phyloP scores from a whole-genome alignment of 2,329 filamentous ascomycete species.

The Ascochyta clinopodiicola region DNA sequence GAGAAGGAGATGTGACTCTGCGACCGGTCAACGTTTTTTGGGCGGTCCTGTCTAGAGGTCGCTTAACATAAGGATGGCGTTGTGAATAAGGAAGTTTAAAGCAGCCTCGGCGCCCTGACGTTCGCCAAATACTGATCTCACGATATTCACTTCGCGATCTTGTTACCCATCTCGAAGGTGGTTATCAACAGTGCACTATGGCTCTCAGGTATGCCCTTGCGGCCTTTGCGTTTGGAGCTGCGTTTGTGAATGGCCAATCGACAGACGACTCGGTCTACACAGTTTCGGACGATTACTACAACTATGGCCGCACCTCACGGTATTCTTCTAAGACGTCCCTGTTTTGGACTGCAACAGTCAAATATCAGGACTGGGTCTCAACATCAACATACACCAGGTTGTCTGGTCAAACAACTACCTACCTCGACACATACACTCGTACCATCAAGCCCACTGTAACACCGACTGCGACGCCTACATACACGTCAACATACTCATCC shows the following conservation, averaged over 20 bases:
- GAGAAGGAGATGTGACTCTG: conserved; percentile 26
- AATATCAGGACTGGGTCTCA: conserved; percentile 25
- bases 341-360: conserved; percentile 37
- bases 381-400: conserved; percentile 22
- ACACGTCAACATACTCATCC: conserved; percentile 16
- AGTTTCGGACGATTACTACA: conserved; percentile 9
- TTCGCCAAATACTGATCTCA: conserved; percentile 14
- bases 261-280: conserved; percentile 11
- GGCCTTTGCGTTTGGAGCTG: conserved; percentile 22
- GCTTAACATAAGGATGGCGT: conserved; percentile 10
- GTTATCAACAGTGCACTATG: conserved; percentile 17
- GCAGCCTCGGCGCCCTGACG: conserved; percentile 24
- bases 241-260: conserved; percentile 13
- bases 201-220: conserved; percentile 19
- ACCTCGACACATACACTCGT: conserved; percentile 19
- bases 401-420: conserved; percentile 7
- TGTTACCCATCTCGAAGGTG: conserved; percentile 5
- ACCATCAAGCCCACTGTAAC: conserved; percentile 34
- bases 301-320: conserved; percentile 2
- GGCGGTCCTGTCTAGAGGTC: conserved; percentile 14
- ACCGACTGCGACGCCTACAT: conserved; percentile 32
- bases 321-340: conserved; percentile 17
- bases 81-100: conserved; percentile 29
- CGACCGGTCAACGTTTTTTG: conserved; percentile 32
- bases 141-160: conserved; percentile 19